Conservation (phyloP, 352 stramenopile species). For the Elongisporangium senticosum region DNA sequence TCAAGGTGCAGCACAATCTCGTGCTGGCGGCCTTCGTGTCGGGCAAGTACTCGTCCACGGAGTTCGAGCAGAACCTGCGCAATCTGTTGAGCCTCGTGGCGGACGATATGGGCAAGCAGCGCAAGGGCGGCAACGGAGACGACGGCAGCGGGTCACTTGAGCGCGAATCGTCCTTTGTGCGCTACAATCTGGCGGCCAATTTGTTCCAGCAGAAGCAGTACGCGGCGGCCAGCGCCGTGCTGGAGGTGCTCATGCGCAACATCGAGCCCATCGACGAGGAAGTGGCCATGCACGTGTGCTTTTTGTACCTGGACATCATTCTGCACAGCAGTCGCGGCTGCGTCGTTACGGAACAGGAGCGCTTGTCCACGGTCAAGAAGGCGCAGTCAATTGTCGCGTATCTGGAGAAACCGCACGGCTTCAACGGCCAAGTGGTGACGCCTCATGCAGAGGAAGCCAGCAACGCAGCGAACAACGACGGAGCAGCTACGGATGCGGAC, state of each 20-base stretch:
- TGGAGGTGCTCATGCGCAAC: constrained; percentile 86
- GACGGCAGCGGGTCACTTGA: constrained; percentile 57
- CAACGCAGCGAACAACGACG: constrained; percentile 22
- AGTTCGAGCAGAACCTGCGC: constrained; percentile 71
- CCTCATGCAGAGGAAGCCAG: constrained; percentile 29
- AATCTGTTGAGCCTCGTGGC: constrained; percentile 42
- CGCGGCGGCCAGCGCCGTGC: constrained; percentile 70
- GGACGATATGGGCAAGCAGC: constrained; percentile 35
- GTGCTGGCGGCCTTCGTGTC: constrained; percentile 65
- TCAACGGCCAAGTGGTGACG: constrained; percentile 67
- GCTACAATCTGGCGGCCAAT: constrained; percentile 88
- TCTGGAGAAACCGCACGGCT: constrained; percentile 87
- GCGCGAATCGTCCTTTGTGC: constrained; percentile 80
- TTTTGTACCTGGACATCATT: constrained; percentile 90
- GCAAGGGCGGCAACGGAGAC: constrained; percentile 18
- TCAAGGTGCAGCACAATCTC: constrained; percentile 85
- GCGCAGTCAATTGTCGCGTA: constrained; percentile 83
- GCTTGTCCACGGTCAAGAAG: constrained; percentile 68
- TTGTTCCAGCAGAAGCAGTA: constrained; percentile 90
- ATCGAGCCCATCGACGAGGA: constrained; percentile 89
- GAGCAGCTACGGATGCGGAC: constrained; percentile 41
- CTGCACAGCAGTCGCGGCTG: constrained; percentile 84
- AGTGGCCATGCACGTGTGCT: constrained; percentile 91
- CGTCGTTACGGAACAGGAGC: constrained; percentile 74
- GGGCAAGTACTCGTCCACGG: constrained; percentile 46